Conservation (phyloP, 2,329 filamentous ascomycete species). For the Penicillium vulpinum region DNA sequence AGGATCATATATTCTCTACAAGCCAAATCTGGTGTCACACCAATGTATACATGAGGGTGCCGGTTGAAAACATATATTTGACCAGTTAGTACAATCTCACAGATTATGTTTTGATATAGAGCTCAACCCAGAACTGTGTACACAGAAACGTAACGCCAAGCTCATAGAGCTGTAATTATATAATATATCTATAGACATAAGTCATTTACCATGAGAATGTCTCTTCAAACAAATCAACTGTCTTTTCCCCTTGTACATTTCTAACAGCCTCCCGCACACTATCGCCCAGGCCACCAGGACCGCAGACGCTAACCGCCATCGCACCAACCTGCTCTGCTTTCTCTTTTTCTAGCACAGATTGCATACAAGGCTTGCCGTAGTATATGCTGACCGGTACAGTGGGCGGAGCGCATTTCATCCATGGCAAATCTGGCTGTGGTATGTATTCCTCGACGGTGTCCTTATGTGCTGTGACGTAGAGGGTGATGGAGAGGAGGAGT, state of each 20-base stretch:
- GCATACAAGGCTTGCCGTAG: slow-evolving; percentile 31
- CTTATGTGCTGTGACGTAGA: slow-evolving; percentile 30
- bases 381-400: slow-evolving; percentile 28
- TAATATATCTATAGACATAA: neutral
- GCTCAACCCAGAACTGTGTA: neutral
- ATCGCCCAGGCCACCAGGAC: slow-evolving; percentile 39
- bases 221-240: slow-evolving; percentile 40
- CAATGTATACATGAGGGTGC: neutral
- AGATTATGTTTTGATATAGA: neutral
- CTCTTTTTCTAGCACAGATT: slow-evolving; percentile 26
- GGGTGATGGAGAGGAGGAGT: slow-evolving; percentile 30
- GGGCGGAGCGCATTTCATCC: slow-evolving; percentile 27
- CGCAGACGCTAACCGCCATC: slow-evolving; percentile 42
- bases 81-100: neutral
- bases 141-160: neutral
- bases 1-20: neutral
- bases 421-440: slow-evolving; percentile 24
- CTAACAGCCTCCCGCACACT: slow-evolving; percentile 37
- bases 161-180: neutral
- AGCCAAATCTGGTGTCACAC: neutral
- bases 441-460: slow-evolving; percentile 28
- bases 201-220: slow-evolving; percentile 37
- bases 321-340: slow-evolving; percentile 34
- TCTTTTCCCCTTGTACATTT: slow-evolving; percentile 28
- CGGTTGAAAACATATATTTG: neutral